Conservation (phyloP, 805 yeast genomes). For the Metschnikowia cerradonensis region DNA sequence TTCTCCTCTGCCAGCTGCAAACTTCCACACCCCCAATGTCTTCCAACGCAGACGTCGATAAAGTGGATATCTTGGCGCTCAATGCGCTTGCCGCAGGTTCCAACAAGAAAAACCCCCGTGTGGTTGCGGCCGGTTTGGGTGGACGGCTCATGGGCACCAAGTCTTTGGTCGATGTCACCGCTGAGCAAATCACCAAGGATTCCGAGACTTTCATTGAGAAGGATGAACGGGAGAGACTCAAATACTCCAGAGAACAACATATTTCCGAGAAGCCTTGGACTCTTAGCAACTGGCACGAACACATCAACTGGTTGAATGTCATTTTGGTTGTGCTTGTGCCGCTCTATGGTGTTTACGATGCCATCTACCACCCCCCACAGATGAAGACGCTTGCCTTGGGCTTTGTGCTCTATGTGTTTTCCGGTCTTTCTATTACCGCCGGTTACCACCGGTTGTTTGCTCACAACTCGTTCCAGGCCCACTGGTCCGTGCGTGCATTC, state of each 20-base stretch:
- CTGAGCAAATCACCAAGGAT: conserved; percentile 55
- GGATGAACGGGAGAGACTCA: conserved; percentile 36
- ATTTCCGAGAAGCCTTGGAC: conserved; percentile 83
- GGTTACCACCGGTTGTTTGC: conserved; percentile 82
- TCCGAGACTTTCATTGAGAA: conserved; percentile 37
- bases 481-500: conserved; percentile 55
- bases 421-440: conserved; percentile 77
- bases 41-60: conserved; percentile 20
- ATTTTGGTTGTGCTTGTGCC: conserved; percentile 63
- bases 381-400: conserved; percentile 52
- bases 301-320: conserved; percentile 75
- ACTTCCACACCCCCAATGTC: conserved; percentile 9
- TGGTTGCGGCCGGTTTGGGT: conserved; percentile 73
- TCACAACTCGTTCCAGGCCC: conserved; percentile 68
- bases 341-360: conserved; percentile 44
- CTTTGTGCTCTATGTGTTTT: conserved; percentile 48
- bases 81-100: conserved; percentile 82
- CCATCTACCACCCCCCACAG: conserved; percentile 47
- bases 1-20: not conserved
- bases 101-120: conserved; percentile 62
- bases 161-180: conserved; percentile 62
- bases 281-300: conserved; percentile 61
- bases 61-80: conserved; percentile 62
- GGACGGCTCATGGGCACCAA: conserved; percentile 82
- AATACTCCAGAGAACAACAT: conserved; percentile 44